Evolutionary conservation across 352 stramenopile genomes (phyloP).

Genomic region (Phytophthora nicotianae): DNA sequence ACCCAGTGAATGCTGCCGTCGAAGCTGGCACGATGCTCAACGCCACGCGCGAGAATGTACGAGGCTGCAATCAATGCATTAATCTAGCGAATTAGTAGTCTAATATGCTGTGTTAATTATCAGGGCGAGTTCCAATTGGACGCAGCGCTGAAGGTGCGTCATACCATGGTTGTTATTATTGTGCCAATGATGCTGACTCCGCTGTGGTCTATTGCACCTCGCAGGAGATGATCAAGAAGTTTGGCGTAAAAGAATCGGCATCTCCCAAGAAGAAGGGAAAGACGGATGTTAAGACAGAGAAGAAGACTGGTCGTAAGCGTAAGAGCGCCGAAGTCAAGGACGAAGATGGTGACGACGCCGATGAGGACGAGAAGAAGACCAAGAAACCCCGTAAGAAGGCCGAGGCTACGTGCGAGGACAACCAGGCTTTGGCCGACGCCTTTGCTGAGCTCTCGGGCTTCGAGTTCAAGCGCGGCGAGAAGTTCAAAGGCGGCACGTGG

Average conservation of each 20-base stretch:
- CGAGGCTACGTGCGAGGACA: conserved; percentile 57
- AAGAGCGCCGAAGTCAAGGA: conserved; percentile 44
- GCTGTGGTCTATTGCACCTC: not conserved
- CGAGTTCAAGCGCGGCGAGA: conserved; percentile 88
- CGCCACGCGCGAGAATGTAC: conserved; percentile 75
- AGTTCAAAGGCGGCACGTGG: conserved; percentile 88
- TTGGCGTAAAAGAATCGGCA: conserved; percentile 52
- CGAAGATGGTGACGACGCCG: conserved; percentile 46
- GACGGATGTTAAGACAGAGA: conserved; percentile 37
- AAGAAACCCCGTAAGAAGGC: conserved; percentile 69
- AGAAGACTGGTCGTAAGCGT: conserved; percentile 33
- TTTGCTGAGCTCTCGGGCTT: conserved; percentile 87
- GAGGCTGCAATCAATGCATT: conserved; percentile 8
- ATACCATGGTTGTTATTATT: not conserved
- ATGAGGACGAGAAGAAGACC: conserved; percentile 51
- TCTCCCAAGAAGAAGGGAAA: conserved; percentile 44
- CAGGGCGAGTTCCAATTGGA: conserved; percentile 79
- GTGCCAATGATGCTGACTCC: not conserved
- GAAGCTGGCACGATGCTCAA: conserved; percentile 87
- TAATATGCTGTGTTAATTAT: conserved; percentile 8
- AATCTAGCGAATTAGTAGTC: not conserved
- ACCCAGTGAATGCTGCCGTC: conserved; percentile 81
- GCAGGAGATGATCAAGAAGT: conserved; percentile 84
- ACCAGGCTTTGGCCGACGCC: conserved; percentile 72
- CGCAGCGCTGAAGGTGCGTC: conserved; percentile 64